phyloP scores from a whole-genome alignment of 2,329 filamentous ascomycete genomes.

The Talaromyces sp. region DNA sequence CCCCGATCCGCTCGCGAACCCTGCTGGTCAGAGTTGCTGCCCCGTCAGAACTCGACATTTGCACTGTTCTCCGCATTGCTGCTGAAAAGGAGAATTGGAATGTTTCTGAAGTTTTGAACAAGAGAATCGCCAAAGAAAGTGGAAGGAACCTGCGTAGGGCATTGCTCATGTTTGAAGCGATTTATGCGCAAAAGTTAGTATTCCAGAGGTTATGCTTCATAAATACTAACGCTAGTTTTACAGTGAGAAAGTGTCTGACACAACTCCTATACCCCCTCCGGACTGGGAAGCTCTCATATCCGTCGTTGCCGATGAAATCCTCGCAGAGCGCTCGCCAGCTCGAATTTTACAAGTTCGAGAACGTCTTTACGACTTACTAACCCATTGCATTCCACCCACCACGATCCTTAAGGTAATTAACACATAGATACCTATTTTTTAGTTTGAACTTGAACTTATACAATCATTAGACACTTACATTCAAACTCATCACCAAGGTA shows the following conservation, averaged over 20 bases:
- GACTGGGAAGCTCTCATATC: constrained; percentile 94
- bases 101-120: constrained; percentile 68
- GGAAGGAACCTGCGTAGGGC: constrained; percentile 85
- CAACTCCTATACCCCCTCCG: constrained; percentile 83
- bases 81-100: constrained; percentile 81
- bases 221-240: not conserved
- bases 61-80: constrained; percentile 61
- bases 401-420: constrained; percentile 70
- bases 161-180: constrained; percentile 92
- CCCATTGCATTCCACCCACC: constrained; percentile 93
- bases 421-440: not conserved
- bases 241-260: constrained; percentile 85
- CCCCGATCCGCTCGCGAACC: constrained; percentile 90
- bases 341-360: constrained; percentile 81
- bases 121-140: constrained; percentile 82
- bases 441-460: not conserved
- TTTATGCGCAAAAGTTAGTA: constrained; percentile 90
- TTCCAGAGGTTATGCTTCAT: not conserved
- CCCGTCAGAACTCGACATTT: constrained; percentile 80
- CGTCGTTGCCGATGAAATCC: constrained; percentile 86
- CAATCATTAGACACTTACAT: constrained; percentile 66
- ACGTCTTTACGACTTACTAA: constrained; percentile 94
- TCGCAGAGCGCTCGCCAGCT: constrained; percentile 86
- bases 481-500: constrained; percentile 80
- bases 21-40: constrained; percentile 87